A percentile compares a stretch with the other conserved stretches of the same genome.
phyloP scores from a whole-genome alignment of 345 rosid genomes.

The Capsella bursapastoris region DNA sequence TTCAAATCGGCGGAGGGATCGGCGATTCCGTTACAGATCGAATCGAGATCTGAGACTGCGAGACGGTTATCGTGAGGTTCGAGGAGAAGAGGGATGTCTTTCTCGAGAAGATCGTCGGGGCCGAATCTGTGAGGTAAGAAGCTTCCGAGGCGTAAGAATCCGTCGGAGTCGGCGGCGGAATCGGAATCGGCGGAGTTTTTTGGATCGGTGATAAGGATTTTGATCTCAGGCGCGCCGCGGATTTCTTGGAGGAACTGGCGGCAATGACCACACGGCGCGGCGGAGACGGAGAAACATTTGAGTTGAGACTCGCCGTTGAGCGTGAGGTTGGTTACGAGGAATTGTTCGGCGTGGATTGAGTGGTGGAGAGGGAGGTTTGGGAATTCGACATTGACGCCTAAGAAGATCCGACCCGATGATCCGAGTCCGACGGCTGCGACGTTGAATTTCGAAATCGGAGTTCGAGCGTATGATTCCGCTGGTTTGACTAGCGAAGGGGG shows the following conservation, averaged over 20 bases:
- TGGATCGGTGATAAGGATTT: slow-evolving; percentile 55
- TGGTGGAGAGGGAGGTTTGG: slow-evolving; percentile 92
- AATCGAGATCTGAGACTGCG: slow-evolving; percentile 27
- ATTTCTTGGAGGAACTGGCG: slow-evolving; percentile 94
- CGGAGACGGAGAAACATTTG: slow-evolving; percentile 72
- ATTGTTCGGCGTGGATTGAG: slow-evolving; percentile 95
- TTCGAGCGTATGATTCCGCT: slow-evolving; percentile 71
- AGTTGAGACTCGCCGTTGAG: slow-evolving; percentile 67
- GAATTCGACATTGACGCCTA: slow-evolving; percentile 88
- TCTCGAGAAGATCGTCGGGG: slow-evolving; percentile 72
- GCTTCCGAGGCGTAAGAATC: slow-evolving; percentile 52
- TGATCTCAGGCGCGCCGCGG: slow-evolving; percentile 66
- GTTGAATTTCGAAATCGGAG: slow-evolving; percentile 80
- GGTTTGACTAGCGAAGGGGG: slow-evolving; percentile 71
- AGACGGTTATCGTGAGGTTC: slow-evolving; percentile 66
- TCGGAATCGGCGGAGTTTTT: slow-evolving; percentile 12
- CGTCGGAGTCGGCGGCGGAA: slow-evolving; percentile 27
- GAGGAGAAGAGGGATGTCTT: slow-evolving; percentile 64
- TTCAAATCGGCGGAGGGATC: slow-evolving; percentile 38
- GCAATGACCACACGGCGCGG: slow-evolving; percentile 99
- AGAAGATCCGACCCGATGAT: slow-evolving; percentile 83
- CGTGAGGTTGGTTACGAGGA: slow-evolving; percentile 82
- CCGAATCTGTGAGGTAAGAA: slow-evolving; percentile 84
- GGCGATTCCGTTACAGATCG: slow-evolving; percentile 9
- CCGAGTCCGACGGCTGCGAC: slow-evolving; percentile 91